Conservation (phyloP, 345 rosid species). For the Psidium guajava region DNA sequence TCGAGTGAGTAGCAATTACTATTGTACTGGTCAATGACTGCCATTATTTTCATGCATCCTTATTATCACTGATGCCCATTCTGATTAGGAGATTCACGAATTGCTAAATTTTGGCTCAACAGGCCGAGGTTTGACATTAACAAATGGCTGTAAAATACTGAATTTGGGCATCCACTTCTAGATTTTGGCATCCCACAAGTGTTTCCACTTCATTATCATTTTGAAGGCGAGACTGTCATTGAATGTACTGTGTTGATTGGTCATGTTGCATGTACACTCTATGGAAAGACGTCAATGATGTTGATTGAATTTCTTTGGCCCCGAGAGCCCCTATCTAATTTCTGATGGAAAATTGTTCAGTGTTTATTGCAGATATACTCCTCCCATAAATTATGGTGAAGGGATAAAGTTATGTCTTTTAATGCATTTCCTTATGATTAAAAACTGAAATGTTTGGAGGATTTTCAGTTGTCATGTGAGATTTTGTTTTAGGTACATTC, state of each 20-base stretch:
- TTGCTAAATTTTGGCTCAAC: not conserved
- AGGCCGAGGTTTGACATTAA: not conserved
- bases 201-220: not conserved
- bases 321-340: not conserved
- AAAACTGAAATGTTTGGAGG: not conserved
- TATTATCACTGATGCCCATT: not conserved
- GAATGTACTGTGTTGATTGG: not conserved
- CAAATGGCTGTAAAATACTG: not conserved
- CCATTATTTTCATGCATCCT: not conserved
- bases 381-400: not conserved
- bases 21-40: not conserved
- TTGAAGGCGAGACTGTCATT: not conserved
- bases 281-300: not conserved
- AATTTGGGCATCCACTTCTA: not conserved
- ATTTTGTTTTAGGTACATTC: not conserved
- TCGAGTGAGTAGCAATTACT: constrained; percentile 40
- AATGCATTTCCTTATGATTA: not conserved
- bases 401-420: not conserved
- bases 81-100: not conserved
- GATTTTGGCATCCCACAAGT: not conserved
- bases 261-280: not conserved
- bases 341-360: not conserved
- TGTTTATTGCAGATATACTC: not conserved
- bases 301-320: not conserved
- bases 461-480: not conserved